Evolutionary conservation across 1,284 basidiomycete species (phyloP).

Genomic region (Ustilago cynodontis): DNA sequence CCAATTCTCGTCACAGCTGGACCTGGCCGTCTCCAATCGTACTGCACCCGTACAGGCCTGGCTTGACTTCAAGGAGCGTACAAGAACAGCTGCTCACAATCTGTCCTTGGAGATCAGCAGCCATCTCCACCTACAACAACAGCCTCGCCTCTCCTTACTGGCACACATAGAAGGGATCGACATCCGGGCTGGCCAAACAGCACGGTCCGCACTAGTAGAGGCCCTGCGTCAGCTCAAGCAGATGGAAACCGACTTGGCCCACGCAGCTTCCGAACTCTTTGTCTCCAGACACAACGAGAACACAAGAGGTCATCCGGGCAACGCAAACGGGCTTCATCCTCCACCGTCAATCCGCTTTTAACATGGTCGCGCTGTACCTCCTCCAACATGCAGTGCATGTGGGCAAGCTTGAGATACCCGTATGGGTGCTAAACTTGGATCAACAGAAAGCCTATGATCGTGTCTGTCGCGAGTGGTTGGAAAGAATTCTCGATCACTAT

Average conservation of each 20-base stretch:
- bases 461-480: conserved; percentile 1
- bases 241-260: conserved; percentile 2
- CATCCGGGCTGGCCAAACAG: not conserved
- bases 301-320: conserved; percentile 5
- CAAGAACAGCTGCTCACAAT: not conserved
- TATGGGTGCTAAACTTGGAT: conserved; percentile 17
- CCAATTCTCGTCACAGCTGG: not conserved
- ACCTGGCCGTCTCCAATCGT: not conserved
- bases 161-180: conserved; percentile 3
- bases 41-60: not conserved
- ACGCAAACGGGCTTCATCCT: conserved; percentile 17
- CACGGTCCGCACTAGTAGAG: not conserved
- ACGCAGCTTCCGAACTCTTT: conserved; percentile 2
- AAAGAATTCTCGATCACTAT: not conserved
- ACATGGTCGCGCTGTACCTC: conserved; percentile 11
- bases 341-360: conserved; percentile 6
- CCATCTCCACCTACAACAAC: not conserved
- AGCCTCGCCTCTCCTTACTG: not conserved
- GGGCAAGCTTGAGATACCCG: not conserved
- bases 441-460: conserved; percentile 10
- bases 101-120: not conserved
- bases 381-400: conserved; percentile 8
- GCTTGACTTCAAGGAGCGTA: not conserved
- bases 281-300: conserved; percentile 3
- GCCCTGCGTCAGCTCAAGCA: not conserved